Evolutionary conservation across 2,329 filamentous ascomycete genomes (phyloP).

Genomic region (Helotiales sp.): DNA sequence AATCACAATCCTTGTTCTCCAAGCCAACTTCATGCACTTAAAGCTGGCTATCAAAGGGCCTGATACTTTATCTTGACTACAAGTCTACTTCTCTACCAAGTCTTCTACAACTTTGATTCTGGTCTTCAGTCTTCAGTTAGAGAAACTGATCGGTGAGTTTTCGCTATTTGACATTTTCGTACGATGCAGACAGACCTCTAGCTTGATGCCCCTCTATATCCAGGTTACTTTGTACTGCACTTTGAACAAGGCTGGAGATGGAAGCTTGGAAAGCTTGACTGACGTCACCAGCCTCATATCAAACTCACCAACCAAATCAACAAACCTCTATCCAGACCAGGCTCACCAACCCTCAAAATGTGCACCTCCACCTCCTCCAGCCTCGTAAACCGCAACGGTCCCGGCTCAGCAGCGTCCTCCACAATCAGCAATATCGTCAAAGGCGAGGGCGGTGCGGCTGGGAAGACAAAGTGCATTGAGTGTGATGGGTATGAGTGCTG

Average conservation of each 20-base stretch:
- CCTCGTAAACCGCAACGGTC: conserved; percentile 51
- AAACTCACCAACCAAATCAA: not conserved
- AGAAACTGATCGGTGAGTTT: not conserved
- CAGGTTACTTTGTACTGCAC: no score
- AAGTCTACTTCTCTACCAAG: not conserved
- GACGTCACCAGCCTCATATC: not conserved
- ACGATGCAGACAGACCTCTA: no score
- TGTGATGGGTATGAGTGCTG: conserved; percentile 59
- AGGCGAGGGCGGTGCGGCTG: conserved; percentile 48
- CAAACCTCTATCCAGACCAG: no score
- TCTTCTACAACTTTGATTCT: not conserved
- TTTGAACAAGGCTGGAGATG: no score
- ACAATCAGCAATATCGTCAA: conserved; percentile 58
- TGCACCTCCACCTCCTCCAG: conserved; percentile 43
- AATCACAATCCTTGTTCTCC: not conserved
- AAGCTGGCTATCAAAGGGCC: not conserved
- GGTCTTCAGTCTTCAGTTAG: not conserved
- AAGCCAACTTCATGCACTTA: conserved; percentile 1
- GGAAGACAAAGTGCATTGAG: conserved; percentile 55
- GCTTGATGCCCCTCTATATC: no score
- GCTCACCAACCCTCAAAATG: no score
- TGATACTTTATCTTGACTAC: not conserved
- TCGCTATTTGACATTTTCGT: not conserved
- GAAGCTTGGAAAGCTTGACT: not conserved
- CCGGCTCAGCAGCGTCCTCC: conserved; percentile 54